Evolutionary conservation across 495 filamentous ascomycete species (phyloP).

Genomic region (Penicillium turbatum): DNA sequence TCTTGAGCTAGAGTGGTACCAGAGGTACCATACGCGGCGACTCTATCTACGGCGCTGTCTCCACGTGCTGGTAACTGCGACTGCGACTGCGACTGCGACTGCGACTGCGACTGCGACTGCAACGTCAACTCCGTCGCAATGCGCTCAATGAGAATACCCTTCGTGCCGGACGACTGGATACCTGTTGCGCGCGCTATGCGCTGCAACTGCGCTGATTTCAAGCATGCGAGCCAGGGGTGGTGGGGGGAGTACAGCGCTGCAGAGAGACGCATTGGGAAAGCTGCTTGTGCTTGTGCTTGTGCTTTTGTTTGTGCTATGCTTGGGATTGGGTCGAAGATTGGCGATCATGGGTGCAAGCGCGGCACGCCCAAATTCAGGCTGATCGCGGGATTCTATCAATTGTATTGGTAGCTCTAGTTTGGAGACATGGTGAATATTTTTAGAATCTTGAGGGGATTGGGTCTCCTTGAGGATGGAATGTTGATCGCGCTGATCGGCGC

Average conservation of each 20-base stretch:
- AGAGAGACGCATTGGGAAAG: slow-evolving; percentile 14
- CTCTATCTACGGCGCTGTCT: not conserved
- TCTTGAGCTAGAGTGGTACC: not conserved
- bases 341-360: no score
- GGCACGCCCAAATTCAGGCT: no score
- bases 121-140: slow-evolving; percentile 22
- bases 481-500: not conserved
- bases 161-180: slow-evolving; percentile 48
- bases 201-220: slow-evolving; percentile 47
- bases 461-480: not conserved
- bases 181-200: slow-evolving; percentile 50
- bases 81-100: not conserved
- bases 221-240: slow-evolving; percentile 30
- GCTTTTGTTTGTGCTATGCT: not conserved
- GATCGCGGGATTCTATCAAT: not conserved
- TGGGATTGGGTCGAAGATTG: not conserved
- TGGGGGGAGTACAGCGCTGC: not conserved
- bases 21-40: not conserved
- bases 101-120: not conserved
- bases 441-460: not conserved
- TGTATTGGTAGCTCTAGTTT: not conserved
- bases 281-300: not conserved
- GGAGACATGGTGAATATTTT: not conserved
- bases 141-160: slow-evolving; percentile 33
- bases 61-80: not conserved